phyloP scores from a whole-genome alignment of 1,284 basidiomycete species.

The Cystobasidiaceae sp. region DNA sequence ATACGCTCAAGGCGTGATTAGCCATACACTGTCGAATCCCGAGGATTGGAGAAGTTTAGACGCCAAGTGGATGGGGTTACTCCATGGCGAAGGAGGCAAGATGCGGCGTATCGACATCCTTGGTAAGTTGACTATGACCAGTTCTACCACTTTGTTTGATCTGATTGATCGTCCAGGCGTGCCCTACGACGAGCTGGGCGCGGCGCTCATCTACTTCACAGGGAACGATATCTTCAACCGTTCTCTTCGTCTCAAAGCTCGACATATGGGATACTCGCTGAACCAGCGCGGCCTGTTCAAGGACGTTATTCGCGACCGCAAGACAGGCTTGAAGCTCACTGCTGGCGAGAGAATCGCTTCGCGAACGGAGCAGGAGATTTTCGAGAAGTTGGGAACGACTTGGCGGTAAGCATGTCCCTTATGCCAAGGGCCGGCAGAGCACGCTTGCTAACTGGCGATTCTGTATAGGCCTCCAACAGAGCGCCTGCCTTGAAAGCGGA shows the following conservation, averaged over 20 bases:
- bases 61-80: conserved; percentile 72
- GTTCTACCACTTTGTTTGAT: not conserved
- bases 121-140: not conserved
- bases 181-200: conserved; percentile 70
- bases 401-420: conserved; percentile 21
- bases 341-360: conserved; percentile 16
- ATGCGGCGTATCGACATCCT: conserved; percentile 67
- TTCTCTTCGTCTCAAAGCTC: conserved; percentile 75
- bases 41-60: conserved; percentile 64
- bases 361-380: conserved; percentile 32
- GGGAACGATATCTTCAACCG: conserved; percentile 88
- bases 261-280: conserved; percentile 70
- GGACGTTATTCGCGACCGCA: conserved; percentile 27
- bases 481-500: not conserved
- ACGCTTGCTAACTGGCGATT: not conserved
- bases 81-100: conserved; percentile 45
- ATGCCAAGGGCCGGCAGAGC: not conserved
- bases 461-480: conserved; percentile 13
- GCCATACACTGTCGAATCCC: conserved; percentile 62
- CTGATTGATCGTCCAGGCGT: conserved; percentile 44
- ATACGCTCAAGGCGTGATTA: conserved; percentile 59
- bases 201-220: conserved; percentile 78
- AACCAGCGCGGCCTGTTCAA: conserved; percentile 57
- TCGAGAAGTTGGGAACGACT: conserved; percentile 22
- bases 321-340: conserved; percentile 29